These are phyloP conservation scores for Dillenia turbinata DNA, from an alignment of 164 flowering plant genomes.

Conservation along the genomic window DNA sequence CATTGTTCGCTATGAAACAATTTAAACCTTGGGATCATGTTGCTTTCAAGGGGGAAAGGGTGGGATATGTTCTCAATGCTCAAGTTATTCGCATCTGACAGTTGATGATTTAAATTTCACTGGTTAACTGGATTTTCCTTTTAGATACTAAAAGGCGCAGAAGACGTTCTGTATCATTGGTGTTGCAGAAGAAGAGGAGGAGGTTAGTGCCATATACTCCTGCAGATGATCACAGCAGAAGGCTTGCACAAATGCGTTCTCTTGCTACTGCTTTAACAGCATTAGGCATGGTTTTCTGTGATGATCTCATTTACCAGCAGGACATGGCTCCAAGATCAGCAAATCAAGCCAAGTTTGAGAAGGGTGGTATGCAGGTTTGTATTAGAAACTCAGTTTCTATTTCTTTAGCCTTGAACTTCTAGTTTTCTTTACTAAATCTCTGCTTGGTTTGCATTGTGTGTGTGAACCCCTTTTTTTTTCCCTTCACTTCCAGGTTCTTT, in stretches of 20 bases:
- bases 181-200: constrained; percentile 46
- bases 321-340: constrained; percentile 67
- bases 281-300: constrained; percentile 41
- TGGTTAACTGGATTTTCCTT: neutral
- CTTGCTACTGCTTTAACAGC: constrained; percentile 64
- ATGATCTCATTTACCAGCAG: constrained; percentile 52
- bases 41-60: too few species aligned
- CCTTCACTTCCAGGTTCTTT: constrained; percentile 44
- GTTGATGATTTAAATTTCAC: too few species aligned
- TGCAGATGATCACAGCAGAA: constrained; percentile 39
- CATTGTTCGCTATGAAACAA: too few species aligned
- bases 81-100: too few species aligned
- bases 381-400: neutral
- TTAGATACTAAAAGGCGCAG: constrained; percentile 50
- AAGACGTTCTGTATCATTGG: constrained; percentile 36
- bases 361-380: constrained; percentile 76
- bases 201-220: constrained; percentile 55
- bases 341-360: constrained; percentile 52
- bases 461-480: neutral
- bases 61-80: too few species aligned
- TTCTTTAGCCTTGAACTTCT: neutral
- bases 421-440: neutral
- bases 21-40: too few species aligned
- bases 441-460: too few species aligned
- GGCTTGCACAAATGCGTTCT: constrained; percentile 61